These are phyloP conservation scores for Carex kokanica DNA, from an alignment of 176 grass and related monocot genomes.

Conservation along the genomic window DNA sequence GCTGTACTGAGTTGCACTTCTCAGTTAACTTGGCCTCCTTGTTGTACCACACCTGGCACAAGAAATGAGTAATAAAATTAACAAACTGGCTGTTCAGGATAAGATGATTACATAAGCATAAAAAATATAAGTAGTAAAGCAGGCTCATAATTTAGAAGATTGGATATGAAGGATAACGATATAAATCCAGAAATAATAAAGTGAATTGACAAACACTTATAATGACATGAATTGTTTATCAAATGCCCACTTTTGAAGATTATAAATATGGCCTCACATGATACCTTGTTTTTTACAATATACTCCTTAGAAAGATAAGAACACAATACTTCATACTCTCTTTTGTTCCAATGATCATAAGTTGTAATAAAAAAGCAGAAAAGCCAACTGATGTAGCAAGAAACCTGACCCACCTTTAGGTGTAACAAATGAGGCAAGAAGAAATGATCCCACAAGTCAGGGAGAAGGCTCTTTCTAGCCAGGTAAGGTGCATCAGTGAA, in stretches of 20 bases:
- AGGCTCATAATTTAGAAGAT: background rate
- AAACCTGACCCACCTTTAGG: slow-evolving; percentile 43
- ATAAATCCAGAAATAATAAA: background rate
- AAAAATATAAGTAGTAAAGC: background rate
- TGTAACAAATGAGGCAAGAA: slow-evolving; percentile 92
- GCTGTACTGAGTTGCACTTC: slow-evolving; percentile 33
- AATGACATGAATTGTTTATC: background rate
- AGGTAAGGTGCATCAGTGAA: slow-evolving; percentile 78
- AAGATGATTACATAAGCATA: background rate
- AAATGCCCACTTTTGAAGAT: slow-evolving; percentile 8
- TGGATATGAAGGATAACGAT: background rate
- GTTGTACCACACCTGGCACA: slow-evolving; percentile 56
- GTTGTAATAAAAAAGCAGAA: background rate
- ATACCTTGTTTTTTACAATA: background rate
- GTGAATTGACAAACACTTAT: background rate
- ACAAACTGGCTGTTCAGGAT: background rate
- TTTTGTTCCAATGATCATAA: background rate
- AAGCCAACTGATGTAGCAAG: background rate
- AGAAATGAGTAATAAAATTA: slow-evolving; percentile 3
- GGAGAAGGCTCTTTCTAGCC: slow-evolving; percentile 65
- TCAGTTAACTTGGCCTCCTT: slow-evolving; percentile 49
- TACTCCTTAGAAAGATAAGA: background rate
- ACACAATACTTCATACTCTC: background rate
- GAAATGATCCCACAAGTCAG: slow-evolving; percentile 92
- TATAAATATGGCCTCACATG: background rate